Percentiles rank a stretch among this genome's conserved stretches.
phyloP scores from a whole-genome alignment of 495 filamentous ascomycete species.

The Alectoria sarmentosa region DNA sequence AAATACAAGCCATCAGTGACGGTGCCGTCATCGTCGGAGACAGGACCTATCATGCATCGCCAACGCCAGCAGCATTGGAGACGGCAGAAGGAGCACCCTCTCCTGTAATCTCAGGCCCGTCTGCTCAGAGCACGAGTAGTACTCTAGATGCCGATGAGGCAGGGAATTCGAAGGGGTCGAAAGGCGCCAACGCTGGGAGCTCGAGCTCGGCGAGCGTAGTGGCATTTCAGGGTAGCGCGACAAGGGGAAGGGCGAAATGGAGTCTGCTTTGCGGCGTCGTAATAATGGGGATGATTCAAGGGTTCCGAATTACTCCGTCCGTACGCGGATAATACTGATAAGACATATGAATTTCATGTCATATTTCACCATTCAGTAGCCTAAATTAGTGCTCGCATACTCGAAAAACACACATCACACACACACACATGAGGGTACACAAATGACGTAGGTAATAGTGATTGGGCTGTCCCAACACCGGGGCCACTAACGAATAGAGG shows the following conservation, averaged over 20 bases:
- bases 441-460: too few relatives aligned
- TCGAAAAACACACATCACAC: too few relatives aligned
- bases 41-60: background rate
- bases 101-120: background rate
- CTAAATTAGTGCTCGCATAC: too few relatives aligned
- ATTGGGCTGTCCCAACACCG: too few relatives aligned
- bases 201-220: background rate
- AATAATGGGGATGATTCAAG: too few relatives aligned
- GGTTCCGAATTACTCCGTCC: too few relatives aligned
- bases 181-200: background rate
- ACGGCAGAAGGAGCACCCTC: background rate
- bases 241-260: background rate
- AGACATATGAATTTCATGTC: too few relatives aligned
- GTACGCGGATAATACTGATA: too few relatives aligned
- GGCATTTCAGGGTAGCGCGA: background rate
- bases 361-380: too few relatives aligned
- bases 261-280: background rate
- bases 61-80: too few relatives aligned
- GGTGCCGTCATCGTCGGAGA: background rate
- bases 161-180: background rate
- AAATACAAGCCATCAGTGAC: background rate
- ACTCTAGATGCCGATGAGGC: background rate
- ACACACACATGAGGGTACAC: too few relatives aligned
- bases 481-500: too few relatives aligned
- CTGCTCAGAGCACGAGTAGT: background rate